Evolutionary conservation across 495 filamentous ascomycete genomes (phyloP), one percentile per base, ranked within the genome.

Genomic region (Beverwykella pulmonaria): DNA sequence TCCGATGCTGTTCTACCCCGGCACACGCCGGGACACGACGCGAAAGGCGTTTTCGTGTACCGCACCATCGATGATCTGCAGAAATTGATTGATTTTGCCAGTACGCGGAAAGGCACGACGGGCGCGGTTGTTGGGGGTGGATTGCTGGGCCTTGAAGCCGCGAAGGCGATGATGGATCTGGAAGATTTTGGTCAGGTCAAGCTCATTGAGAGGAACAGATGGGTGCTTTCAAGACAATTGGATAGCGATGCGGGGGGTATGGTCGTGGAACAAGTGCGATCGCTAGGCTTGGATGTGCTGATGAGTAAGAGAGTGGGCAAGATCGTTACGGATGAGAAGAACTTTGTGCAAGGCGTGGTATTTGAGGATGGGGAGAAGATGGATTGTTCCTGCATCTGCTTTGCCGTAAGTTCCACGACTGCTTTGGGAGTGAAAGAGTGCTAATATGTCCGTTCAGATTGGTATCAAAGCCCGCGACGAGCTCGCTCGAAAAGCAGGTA

Each of bases 131-230:
- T 98, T 14, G 93, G 93, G n/a, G 93, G 93, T 34, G 93, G 93
- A 0, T 72, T 98, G 27, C 79, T 98, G 0, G 93, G 93, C 0
- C 83, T 98, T 0, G 93, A 98, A 81, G 93, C 93, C 26, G 93
- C 93, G 34, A 96, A 97, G 70, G 93, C 93, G 0, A 91, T 98
- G 91, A 90, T 93, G 78, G 93, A 97, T 73, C 78, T 98, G 17
- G 79, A 90, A 69, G 86, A 87, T 36, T 97, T 90, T 74, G 82
- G 81, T 0, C 85, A 85, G 46, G 92, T 98, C 49, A 90, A 88
- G 64, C 79, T 98, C 12, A 87, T 98, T 61, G 93, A 98, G 76
- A 84, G 92, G 54, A 96, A 96, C 73, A 80, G 87, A 69, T 98
- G 92, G 92, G 90, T 97, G 0, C 78, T 98, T 44, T 89, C 87